A percentile compares a stretch with the other conserved stretches of the same genome.
Evolutionary conservation across 2,329 filamentous ascomycete genomes (phyloP).

Genomic region (Alternaria burnsii): DNA sequence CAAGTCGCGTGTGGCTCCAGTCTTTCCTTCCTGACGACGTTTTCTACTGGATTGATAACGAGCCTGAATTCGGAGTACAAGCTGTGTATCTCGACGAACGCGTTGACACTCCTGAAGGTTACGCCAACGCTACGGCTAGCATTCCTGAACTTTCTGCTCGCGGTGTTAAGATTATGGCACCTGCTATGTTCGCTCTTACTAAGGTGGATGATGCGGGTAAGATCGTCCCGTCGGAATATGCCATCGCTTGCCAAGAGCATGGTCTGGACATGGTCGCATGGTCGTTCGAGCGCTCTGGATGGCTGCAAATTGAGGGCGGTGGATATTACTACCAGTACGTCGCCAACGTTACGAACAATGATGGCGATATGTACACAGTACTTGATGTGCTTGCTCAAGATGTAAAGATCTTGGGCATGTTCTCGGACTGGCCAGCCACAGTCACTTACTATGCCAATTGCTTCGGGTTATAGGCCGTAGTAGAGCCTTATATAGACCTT

Average conservation of each 20-base stretch:
- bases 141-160: conserved; percentile 64
- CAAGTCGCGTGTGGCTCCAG: conserved; percentile 62
- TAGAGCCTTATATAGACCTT: not conserved
- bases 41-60: conserved; percentile 71
- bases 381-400: conserved; percentile 70
- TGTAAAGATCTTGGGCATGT: conserved; percentile 69
- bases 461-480: conserved; percentile 55
- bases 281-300: conserved; percentile 72
- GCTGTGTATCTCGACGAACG: conserved; percentile 72
- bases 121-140: conserved; percentile 64
- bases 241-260: conserved; percentile 65
- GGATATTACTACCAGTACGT: conserved; percentile 54
- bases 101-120: conserved; percentile 60
- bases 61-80: conserved; percentile 68
- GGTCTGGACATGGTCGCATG: conserved; percentile 73
- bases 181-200: conserved; percentile 70
- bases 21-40: conserved; percentile 72
- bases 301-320: conserved; percentile 60
- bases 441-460: conserved; percentile 78
- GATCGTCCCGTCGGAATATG: conserved; percentile 71
- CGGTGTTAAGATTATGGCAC: conserved; percentile 70
- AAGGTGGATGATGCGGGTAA: conserved; percentile 58
- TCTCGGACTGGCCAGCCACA: conserved; percentile 74
- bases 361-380: conserved; percentile 72
- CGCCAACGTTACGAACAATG: conserved; percentile 63